Base-by-base conservation (phyloP, 257 asterid genomes). In the Cruciata laevipes region DNA sequence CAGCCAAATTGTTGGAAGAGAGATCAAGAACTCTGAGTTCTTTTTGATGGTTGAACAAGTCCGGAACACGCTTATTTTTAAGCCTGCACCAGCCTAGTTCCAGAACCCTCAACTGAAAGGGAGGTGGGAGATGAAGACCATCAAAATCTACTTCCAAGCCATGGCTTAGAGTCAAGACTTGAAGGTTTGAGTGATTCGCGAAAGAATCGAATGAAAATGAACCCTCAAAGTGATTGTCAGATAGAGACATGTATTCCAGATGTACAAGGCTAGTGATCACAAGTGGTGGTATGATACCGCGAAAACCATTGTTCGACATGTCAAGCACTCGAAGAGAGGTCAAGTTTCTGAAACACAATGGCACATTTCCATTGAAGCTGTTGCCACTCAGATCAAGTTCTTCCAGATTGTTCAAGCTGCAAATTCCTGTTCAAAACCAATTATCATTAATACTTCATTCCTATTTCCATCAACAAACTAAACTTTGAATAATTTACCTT, bases 171-270 rank as follows among this genome's bases (percentile, higher is more conserved):
- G 20, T 61, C 25, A 61, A 61, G 7, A 33, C 27, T n/a, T 33
- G 66, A 61, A 61, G 66, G 14, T 61, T 33, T 17, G 66, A 61
- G 16, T 61, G 49, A 44, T 61, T 61, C 17, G 66, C 49, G 17
- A 61, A 61, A 7, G 27, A 61, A 13, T 12, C 17, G 7, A 61
- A 17, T 16, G 65, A 31, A 61, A 61, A 61, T 30, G 42, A 61
- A 13, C 65, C 65, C 24, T 61, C 65, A 31, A 61, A 61, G 18
- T 14, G 24, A 21, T 61, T 61, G 11, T 32, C 65, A 30, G 65
- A 61, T 16, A 61, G 44, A 6, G 65, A 61, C 3, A 61, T 24
- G 44, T 61, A 61, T 12, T 61, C 65, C 5, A 61, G 44, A 31
- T 61, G 42, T 5, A 17, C 13, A 14, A 59, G 64, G 37, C 10